Base-by-base conservation (phyloP, 2,329 filamentous ascomycete species). In the Nemania abortiva region DNA sequence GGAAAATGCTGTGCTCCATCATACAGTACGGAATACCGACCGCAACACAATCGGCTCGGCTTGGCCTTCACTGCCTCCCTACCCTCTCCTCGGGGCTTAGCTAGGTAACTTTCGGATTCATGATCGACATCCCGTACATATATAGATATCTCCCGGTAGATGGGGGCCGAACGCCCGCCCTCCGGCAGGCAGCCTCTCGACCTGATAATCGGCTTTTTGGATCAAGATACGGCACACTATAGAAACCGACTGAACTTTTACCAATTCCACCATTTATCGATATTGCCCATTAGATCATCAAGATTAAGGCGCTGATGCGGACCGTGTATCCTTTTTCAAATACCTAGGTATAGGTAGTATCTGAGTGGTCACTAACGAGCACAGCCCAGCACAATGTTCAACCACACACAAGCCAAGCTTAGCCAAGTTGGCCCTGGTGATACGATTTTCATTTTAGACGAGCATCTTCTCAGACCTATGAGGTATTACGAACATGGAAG, bases 91-190 rank as follows among this genome's bases (percentile, higher is more conserved):
- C 31, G 29, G 53, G 53, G 27, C 50, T 54, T 45, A 31, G 49
- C 50, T 47, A 6, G 31, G 31, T 34, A 34, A 9, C 29, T 15
- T 34, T 55, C 47, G 7, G 34, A 54, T 61, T 49, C 22, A 49
- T 60, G 61, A 68, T 68, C 56, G 65, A 24, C 54, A 18, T 53
- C 37, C 20, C 18, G 20, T 49, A 49, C 45, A 49, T 49, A 22
- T 22, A 49, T 49, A 49, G 45, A 24, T 53, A 49, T 52, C 18
- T 68, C 52, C 20, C 57, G 42, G 50, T 39, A 45, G 55, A 45
- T 50, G 45, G 55, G 34, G 57, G 60, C 49, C 55, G 61, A 58
- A 29, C 24, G 29, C 20, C 13, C 15, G 39, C n/a, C 15, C 1
- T 2, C 53, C 6, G 57, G 52, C 62, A 60, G 56, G 53, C 52